phyloP scores from a whole-genome alignment of 2,329 filamentous ascomycete species.

The Penicillium sp. region DNA sequence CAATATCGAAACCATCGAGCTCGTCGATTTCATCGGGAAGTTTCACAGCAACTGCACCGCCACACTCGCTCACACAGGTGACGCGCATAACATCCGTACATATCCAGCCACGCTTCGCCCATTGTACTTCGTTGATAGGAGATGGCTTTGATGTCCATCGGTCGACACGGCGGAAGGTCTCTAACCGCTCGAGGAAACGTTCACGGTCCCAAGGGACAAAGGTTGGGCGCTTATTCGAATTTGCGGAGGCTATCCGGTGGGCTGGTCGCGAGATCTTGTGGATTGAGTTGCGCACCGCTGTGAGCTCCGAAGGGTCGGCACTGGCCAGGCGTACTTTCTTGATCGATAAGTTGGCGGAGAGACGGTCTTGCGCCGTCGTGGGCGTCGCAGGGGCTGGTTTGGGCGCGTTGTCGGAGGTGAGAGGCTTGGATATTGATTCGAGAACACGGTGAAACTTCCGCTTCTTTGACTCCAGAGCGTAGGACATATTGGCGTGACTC shows the following conservation, averaged over 20 bases:
- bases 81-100: conserved; percentile 82
- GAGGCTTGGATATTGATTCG: conserved; percentile 43
- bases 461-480: conserved; percentile 47
- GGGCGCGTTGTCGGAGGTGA: conserved; percentile 17
- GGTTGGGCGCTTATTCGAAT: conserved; percentile 53
- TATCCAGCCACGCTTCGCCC: conserved; percentile 90
- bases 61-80: conserved; percentile 75
- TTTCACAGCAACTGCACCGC: conserved; percentile 78
- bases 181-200: conserved; percentile 74
- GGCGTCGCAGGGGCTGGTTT: conserved; percentile 20
- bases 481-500: conserved; percentile 35
- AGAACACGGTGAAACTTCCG: conserved; percentile 48
- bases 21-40: conserved; percentile 64
- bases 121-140: conserved; percentile 80
- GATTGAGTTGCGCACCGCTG: conserved; percentile 25
- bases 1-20: conserved; percentile 44
- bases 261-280: conserved; percentile 28
- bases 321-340: conserved; percentile 35
- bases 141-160: conserved; percentile 93
- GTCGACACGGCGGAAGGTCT: conserved; percentile 86
- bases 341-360: conserved; percentile 29
- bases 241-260: conserved; percentile 30
- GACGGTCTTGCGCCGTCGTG: conserved; percentile 23
- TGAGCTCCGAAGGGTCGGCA: conserved; percentile 19
- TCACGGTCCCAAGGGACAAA: conserved; percentile 85